Percentiles rank a stretch among this genome's conserved stretches.
Conservation (phyloP, 192 early-diverging fungal species). For the Helicostylum pulchrum region DNA sequence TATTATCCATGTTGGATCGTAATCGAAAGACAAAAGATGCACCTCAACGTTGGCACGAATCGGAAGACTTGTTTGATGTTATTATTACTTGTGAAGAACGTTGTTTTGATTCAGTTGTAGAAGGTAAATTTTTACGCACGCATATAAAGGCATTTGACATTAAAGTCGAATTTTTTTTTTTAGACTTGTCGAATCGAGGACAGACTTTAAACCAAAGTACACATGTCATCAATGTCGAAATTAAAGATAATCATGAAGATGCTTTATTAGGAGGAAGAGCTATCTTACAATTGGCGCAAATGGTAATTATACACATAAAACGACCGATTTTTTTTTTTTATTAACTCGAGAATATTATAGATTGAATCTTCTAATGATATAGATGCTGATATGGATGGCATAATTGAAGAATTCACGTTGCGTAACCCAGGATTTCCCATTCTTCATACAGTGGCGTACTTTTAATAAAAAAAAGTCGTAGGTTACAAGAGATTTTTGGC, state of each 20-base stretch:
- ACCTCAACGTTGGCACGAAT: slow-evolving; percentile 86
- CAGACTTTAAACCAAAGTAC: slow-evolving; percentile 65
- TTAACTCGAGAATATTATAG: slow-evolving; percentile 26
- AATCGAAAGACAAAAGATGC: slow-evolving; percentile 89
- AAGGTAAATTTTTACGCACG: slow-evolving; percentile 54
- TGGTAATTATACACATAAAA: slow-evolving; percentile 40
- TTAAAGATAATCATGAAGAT: slow-evolving; percentile 92
- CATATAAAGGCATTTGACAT: background rate
- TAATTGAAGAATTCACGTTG: slow-evolving; percentile 72
- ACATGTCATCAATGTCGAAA: slow-evolving; percentile 95
- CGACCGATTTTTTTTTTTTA: background rate
- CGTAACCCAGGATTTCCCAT: slow-evolving; percentile 52
- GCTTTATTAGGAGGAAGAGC: slow-evolving; percentile 80
- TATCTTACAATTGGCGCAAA: slow-evolving; percentile 76
- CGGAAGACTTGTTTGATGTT: slow-evolving; percentile 73
- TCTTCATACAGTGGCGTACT: slow-evolving; percentile 62
- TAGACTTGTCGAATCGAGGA: slow-evolving; percentile 74
- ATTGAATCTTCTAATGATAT: slow-evolving; percentile 65
- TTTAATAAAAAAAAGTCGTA: slow-evolving; percentile 29
- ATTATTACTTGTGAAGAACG: slow-evolving; percentile 97
- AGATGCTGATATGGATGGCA: slow-evolving; percentile 81
- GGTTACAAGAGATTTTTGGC: too few species aligned
- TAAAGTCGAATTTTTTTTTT: background rate
- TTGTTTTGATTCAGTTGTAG: slow-evolving; percentile 89
- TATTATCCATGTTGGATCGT: slow-evolving; percentile 90